Base-by-base conservation (phyloP, 495 filamentous ascomycete species). In the Xylaria palmicola region DNA sequence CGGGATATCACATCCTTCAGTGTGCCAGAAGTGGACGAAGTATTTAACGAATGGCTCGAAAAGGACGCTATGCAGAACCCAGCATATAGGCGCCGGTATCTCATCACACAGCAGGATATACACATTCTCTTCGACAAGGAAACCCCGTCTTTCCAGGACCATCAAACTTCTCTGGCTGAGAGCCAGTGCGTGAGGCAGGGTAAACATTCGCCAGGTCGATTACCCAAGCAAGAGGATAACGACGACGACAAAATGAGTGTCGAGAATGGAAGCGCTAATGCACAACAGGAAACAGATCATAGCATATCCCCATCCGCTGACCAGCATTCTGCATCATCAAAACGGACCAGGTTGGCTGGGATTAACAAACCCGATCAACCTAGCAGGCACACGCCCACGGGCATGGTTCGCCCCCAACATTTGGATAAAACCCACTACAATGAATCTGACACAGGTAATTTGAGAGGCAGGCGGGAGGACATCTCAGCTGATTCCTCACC, bases 21-120 rank as follows among this genome's bases (percentile, higher is more conserved):
- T 7, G 45, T 70, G 44, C 10, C 10, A 13, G 41, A 60, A 13
- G 60, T 77, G 0, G 22, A 51, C 8, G 63, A 55, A 13, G 63
- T 56, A 6, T 71, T 74, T 50, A 47, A 67, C n/a, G 60, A 66
- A 34, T 77, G 71, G 70, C 64, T 70, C 32, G 55, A 59, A 41
- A 52, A 73, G 15, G n/a, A 45, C 29, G 44, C 34, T 0, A 51
- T 48, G 13, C 15, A 51, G n/a, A 49, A 69, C 24, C 64, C 68
- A 12, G 24, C 56, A 19, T 67, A 66, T 36, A 53, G 56, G 43
- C 63, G 67, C 9, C 62, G 69, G 8, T 70, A 77, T 20, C 52
- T 65, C 7, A 63, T 75, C 41, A 62, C 66, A 0, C 39, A 62
- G 32, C 27, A 41, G 6, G 70, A 75, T 36, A 19, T 77, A 4